Evolutionary conservation across 108 stramenopile species (phyloP), one percentile per base, ranked within the genome.

Genomic region (Parietichytrium sp.): DNA sequence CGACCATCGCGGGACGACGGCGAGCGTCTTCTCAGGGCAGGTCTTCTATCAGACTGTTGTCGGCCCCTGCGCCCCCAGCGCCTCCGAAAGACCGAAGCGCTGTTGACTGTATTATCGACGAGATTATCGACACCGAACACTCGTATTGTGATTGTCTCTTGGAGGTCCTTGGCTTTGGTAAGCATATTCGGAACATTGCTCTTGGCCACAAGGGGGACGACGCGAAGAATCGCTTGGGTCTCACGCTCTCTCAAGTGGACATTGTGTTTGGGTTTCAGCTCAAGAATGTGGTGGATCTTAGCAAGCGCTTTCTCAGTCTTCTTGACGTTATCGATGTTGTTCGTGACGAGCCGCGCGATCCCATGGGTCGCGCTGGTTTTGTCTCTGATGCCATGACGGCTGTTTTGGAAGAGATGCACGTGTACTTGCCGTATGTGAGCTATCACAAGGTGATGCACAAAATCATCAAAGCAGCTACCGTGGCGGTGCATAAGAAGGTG

Each of bases 101-200:
- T n/a, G 61, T 72, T 6, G 61, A 72, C 33, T 42, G 45, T 13
- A 72, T 72, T 42, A 38, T 72, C 1, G 33, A 72, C 42, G 61
- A 72, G 61, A 72, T 72, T 10, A 72, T 72, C 20, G 61, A 72
- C 42, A 72, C 61, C 1, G 61, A 72, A 42, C 61, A 72, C 42
- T 33, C 15, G 6, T 72, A 72, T 27, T 42, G 45, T 38, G 61
- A 45, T 16, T 16, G 36, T 33, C 61, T 72, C 38, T 33, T 72
- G 0, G 61, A 72, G 61, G 45, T 42, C 38, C 61, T 72, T 6
- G 61, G 38, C 6, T 72, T 18, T 45, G 61, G 61, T 42, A 72
- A 72, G 3, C 42, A 72, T 27, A 72, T 72, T 27, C 61, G 61
- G 15, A 72, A 10, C 38, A 72, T 72, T 72, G 33, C 61, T 6